Evolutionary conservation across 129 eudicot genomes (phyloP).

Genomic region (Pulicaria dysenterica): DNA sequence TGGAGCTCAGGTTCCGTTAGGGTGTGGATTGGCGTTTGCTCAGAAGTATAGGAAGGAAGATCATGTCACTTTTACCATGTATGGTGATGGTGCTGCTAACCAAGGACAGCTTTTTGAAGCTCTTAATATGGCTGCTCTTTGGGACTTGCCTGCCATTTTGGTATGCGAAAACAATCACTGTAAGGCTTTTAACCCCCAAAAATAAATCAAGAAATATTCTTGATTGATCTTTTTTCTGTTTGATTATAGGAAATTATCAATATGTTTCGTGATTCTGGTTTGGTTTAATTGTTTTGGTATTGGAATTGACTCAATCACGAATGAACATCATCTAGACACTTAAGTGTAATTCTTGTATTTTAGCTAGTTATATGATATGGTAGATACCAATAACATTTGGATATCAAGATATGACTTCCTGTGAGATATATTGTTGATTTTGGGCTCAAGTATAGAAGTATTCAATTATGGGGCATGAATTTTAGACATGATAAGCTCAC

Average conservation of each 20-base stretch:
- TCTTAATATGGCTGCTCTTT: conserved; percentile 94
- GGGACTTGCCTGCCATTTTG: conserved; percentile 97
- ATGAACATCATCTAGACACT: conserved; percentile 3
- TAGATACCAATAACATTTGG: conserved; percentile 3
- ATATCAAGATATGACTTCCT: neutral
- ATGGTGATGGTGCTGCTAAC: conserved; percentile 98
- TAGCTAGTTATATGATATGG: neutral
- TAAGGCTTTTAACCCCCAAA: conserved; percentile 27
- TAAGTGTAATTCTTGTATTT: conserved; percentile 5
- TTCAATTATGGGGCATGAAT: conserved; percentile 17
- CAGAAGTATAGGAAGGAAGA: conserved; percentile 91
- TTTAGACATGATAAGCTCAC: conserved; percentile 14
- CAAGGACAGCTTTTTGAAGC: conserved; percentile 98
- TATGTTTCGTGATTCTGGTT: neutral
- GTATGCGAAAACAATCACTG: conserved; percentile 99
- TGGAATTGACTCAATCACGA: neutral
- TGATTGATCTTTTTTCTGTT: neutral
- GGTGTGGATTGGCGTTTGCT: conserved; percentile 94
- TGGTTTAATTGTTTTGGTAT: neutral
- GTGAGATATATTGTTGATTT: neutral
- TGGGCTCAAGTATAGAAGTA: conserved; percentile 2
- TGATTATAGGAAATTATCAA: conserved; percentile 4
- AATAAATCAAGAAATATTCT: neutral
- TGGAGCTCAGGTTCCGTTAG: conserved; percentile 96
- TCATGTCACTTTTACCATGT: conserved; percentile 71